phyloP scores from a whole-genome alignment of 768 basidiomycete genomes.

The Leucocoprinus birnbaumii region DNA sequence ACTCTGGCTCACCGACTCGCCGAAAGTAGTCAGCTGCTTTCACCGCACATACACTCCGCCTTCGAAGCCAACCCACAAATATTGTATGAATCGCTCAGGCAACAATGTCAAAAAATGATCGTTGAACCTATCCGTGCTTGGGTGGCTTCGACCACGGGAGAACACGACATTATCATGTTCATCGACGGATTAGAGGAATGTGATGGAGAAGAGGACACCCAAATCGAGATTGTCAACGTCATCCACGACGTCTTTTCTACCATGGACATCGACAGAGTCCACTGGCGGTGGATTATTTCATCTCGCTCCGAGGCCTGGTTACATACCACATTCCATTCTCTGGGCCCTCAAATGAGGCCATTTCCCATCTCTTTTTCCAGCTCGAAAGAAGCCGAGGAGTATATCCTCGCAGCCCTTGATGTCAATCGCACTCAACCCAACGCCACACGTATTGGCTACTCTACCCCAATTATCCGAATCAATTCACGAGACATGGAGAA shows the following conservation, averaged over 20 bases:
- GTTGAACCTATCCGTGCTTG: neutral
- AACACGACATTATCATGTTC: neutral
- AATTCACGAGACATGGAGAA: no score
- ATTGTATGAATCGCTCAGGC: neutral
- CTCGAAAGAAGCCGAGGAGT: no score
- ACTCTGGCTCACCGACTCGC: conserved; percentile 3
- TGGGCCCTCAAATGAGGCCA: neutral
- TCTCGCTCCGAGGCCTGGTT: conserved; percentile 5
- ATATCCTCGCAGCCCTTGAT: no score
- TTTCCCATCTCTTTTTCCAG: neutral
- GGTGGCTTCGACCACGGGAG: neutral
- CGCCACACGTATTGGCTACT: no score
- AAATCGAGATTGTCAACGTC: no score
- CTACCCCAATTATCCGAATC: no score
- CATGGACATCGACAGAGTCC: neutral
- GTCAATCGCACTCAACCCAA: no score
- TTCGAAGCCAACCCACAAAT: no score
- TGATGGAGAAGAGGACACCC: no score
- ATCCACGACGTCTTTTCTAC: neutral
- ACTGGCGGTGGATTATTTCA: conserved; percentile 1
- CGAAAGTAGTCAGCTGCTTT: neutral
- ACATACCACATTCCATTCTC: neutral
- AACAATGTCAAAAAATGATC: neutral
- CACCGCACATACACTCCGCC: neutral
- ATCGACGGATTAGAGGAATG: neutral